phyloP scores from a whole-genome alignment of 352 stramenopile species.

The Globisporangium nagaii region DNA sequence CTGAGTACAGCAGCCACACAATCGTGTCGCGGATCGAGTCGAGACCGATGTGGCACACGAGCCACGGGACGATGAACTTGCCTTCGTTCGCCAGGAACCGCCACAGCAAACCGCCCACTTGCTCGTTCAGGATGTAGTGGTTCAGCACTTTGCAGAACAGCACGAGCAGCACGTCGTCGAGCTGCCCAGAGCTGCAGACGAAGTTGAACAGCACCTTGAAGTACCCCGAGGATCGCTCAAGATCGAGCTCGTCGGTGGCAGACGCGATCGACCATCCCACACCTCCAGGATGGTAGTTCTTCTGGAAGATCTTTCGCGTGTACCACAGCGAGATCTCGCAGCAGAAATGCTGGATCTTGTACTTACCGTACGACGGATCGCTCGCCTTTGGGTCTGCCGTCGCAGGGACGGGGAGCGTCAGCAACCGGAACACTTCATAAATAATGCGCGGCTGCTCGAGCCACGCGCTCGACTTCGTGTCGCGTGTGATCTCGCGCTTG shows the following conservation, averaged over 20 bases:
- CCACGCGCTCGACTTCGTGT: slow-evolving; percentile 64
- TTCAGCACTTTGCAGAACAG: slow-evolving; percentile 87
- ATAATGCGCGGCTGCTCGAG: slow-evolving; percentile 78
- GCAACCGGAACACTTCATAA: slow-evolving; percentile 70
- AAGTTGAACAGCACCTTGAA: slow-evolving; percentile 85
- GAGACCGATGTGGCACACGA: slow-evolving; percentile 77
- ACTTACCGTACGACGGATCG: slow-evolving; percentile 74
- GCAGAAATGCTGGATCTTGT: slow-evolving; percentile 82
- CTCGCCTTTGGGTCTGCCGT: slow-evolving; percentile 27
- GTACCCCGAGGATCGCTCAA: slow-evolving; percentile 47
- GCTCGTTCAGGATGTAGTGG: slow-evolving; percentile 70
- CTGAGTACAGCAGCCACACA: slow-evolving; percentile 82
- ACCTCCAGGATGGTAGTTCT: slow-evolving; percentile 27
- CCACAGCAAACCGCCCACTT: slow-evolving; percentile 61
- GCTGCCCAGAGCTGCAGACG: slow-evolving; percentile 49
- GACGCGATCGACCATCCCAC: slow-evolving; percentile 29
- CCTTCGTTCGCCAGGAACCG: slow-evolving; percentile 66
- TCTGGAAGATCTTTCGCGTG: slow-evolving; percentile 70
- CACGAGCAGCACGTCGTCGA: slow-evolving; percentile 76
- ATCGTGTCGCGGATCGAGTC: slow-evolving; percentile 82
- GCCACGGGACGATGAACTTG: slow-evolving; percentile 61
- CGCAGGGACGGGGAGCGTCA: slow-evolving; percentile 37
- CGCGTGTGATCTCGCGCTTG: slow-evolving; percentile 70
- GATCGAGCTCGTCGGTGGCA: slow-evolving; percentile 39
- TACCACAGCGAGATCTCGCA: slow-evolving; percentile 78